Percentiles rank a stretch among this genome's conserved stretches.
Conservation (phyloP, 805 yeast genomes). For the Schwanniomyces polymorphus region DNA sequence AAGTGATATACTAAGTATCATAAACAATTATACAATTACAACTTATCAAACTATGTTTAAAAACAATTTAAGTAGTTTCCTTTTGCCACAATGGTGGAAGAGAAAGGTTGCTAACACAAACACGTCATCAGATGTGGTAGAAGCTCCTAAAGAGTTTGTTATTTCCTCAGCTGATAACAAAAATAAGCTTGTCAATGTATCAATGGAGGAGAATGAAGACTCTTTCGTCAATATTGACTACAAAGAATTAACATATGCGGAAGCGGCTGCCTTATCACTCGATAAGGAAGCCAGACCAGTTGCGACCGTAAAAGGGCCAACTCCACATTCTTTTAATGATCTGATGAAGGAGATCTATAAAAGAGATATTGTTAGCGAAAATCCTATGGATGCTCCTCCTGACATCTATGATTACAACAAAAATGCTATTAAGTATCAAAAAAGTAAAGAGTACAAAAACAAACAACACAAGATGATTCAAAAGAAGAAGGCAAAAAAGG, state of each 20-base stretch:
- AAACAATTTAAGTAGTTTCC: conserved; percentile 11
- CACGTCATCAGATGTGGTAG: conserved; percentile 1
- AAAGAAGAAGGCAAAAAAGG: conserved; percentile 15
- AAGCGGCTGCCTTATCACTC: conserved; percentile 36
- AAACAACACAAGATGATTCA: conserved; percentile 18
- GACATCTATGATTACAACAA: conserved; percentile 16
- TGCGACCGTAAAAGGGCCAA: conserved; percentile 12
- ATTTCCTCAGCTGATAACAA: conserved; percentile 23
- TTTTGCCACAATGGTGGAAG: conserved; percentile 15
- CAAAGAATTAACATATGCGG: conserved; percentile 43
- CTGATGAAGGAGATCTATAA: conserved; percentile 6
- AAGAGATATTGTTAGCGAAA: conserved; percentile 6
- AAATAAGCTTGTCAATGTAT: conserved; percentile 27
- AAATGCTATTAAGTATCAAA: conserved; percentile 14
- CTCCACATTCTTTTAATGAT: background rate
- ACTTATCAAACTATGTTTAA: conserved; percentile 13
- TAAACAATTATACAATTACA: background rate
- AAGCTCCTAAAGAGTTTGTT: conserved; percentile 25
- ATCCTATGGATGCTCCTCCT: conserved; percentile 8
- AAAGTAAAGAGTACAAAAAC: conserved; percentile 14
- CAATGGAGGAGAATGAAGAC: conserved; percentile 35
- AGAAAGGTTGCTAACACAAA: conserved; percentile 6
- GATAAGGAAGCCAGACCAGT: conserved; percentile 17
- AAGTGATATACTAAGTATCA: background rate
- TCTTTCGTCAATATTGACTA: conserved; percentile 36